Evolutionary conservation across 768 basidiomycete species (phyloP).

Genomic region (Tulasnella sp.): DNA sequence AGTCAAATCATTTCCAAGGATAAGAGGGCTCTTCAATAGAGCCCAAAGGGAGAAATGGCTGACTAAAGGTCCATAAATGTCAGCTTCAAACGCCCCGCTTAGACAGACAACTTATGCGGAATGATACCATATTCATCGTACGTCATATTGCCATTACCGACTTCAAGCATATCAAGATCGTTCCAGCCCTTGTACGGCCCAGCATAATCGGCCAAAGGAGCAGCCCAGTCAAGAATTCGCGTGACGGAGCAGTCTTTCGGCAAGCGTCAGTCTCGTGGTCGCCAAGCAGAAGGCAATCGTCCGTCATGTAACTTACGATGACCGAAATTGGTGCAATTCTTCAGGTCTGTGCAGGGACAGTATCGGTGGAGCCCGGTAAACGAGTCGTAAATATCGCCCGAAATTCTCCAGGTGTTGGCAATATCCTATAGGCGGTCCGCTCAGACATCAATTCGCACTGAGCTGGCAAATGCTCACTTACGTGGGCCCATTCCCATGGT

Average conservation of each 20-base stretch:
- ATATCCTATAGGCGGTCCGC: constrained; percentile 26
- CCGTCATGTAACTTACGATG: constrained; percentile 24
- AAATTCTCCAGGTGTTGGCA: constrained; percentile 37
- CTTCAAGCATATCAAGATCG: constrained; percentile 41
- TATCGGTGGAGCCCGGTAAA: too few relatives aligned
- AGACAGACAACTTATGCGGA: too few relatives aligned
- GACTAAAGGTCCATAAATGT: constrained; percentile 18
- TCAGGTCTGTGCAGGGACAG: constrained; percentile 18
- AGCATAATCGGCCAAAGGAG: constrained; percentile 39
- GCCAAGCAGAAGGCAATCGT: background rate
- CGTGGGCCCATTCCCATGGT: constrained; percentile 33
- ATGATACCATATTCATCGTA: constrained; percentile 31
- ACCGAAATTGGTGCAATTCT: constrained; percentile 28
- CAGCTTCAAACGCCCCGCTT: too few relatives aligned
- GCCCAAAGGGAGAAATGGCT: constrained; percentile 45
- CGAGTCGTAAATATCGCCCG: constrained; percentile 37
- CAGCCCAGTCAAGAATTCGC: constrained; percentile 41
- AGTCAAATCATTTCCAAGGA: constrained; percentile 31
- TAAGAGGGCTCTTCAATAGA: constrained; percentile 36
- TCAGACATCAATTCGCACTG: too few relatives aligned
- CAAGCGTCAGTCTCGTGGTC: background rate
- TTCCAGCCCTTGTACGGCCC: constrained; percentile 34
- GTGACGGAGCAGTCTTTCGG: constrained; percentile 32
- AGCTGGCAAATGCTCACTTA: background rate
- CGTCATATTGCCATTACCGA: constrained; percentile 29